These are phyloP conservation scores for Scedosporium boydii DNA, from an alignment of 2,329 filamentous ascomycete species.

Conservation along the genomic window DNA sequence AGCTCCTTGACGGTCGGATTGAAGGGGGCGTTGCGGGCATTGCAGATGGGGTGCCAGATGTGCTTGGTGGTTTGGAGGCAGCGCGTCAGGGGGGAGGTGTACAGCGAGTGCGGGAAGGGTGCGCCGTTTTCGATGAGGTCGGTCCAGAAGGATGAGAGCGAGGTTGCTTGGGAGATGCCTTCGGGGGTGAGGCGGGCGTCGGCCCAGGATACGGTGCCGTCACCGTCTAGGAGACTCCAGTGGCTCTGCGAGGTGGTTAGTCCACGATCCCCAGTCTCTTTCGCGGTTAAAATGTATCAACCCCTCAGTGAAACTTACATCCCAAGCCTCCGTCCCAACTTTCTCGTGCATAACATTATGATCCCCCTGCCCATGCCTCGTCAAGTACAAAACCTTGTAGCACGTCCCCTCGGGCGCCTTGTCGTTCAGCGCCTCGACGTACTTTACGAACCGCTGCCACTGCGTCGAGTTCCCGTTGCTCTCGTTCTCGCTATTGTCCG, in stretches of 20 bases:
- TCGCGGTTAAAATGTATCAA: not conserved
- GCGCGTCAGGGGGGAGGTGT: slow-evolving; percentile 48
- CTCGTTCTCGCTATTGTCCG: slow-evolving; percentile 18
- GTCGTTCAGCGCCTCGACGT: slow-evolving; percentile 36
- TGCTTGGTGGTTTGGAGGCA: slow-evolving; percentile 47
- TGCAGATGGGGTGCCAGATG: slow-evolving; percentile 34
- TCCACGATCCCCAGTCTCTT: not conserved
- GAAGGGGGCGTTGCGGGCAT: slow-evolving; percentile 28
- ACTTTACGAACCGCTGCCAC: slow-evolving; percentile 41
- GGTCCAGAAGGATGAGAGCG: slow-evolving; percentile 42
- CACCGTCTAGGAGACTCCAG: slow-evolving; percentile 28
- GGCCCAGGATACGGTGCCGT: slow-evolving; percentile 27
- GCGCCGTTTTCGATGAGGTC: slow-evolving; percentile 35
- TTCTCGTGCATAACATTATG: slow-evolving; percentile 41
- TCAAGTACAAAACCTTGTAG: slow-evolving; percentile 46
- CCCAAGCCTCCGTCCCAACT: slow-evolving; percentile 48
- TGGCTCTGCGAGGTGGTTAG: slow-evolving; percentile 16
- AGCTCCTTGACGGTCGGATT: slow-evolving; percentile 46
- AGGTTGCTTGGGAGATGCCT: slow-evolving; percentile 43
- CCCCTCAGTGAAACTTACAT: slow-evolving; percentile 22
- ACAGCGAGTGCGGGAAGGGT: slow-evolving; percentile 42
- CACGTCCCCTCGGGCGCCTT: slow-evolving; percentile 28
- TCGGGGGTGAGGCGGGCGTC: slow-evolving; percentile 39
- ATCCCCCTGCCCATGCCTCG: slow-evolving; percentile 46
- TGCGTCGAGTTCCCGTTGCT: slow-evolving; percentile 18